Percentiles rank a stretch among this genome's conserved stretches.
Conservation (phyloP, 768 basidiomycete genomes). For the Hortiboletus campestris region DNA sequence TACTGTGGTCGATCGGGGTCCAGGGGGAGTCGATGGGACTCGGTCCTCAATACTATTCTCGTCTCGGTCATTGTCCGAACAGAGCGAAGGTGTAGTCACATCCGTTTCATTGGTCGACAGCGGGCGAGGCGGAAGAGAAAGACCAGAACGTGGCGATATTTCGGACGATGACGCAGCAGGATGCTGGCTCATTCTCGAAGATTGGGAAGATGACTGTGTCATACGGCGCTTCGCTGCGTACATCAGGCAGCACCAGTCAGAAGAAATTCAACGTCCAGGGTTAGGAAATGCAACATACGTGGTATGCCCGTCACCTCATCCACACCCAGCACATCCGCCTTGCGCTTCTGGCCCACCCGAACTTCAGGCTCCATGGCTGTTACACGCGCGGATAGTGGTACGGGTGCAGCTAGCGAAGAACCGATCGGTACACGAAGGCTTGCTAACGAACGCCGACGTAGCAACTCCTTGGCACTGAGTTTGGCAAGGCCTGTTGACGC, state of each 20-base stretch:
- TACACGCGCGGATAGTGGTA: slow-evolving; percentile 7
- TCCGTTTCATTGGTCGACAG: slow-evolving; percentile 40
- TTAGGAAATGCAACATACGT: slow-evolving; percentile 29
- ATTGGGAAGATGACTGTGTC: slow-evolving; percentile 28
- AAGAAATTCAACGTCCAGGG: background rate
- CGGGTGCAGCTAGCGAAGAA: slow-evolving; percentile 22
- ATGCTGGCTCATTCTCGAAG: slow-evolving; percentile 17
- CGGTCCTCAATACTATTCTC: slow-evolving; percentile 48
- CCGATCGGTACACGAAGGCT: slow-evolving; percentile 26
- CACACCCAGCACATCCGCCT: slow-evolving; percentile 20
- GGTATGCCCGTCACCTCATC: slow-evolving; percentile 30
- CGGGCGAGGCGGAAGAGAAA: slow-evolving; percentile 14
- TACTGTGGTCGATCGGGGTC: slow-evolving; percentile 24
- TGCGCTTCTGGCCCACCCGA: slow-evolving; percentile 32
- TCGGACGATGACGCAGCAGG: slow-evolving; percentile 14
- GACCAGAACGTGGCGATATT: slow-evolving; percentile 28
- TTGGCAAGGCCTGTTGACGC: slow-evolving; percentile 5
- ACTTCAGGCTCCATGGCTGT: slow-evolving; percentile 7
- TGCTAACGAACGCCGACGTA: slow-evolving; percentile 27
- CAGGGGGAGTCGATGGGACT: slow-evolving; percentile 51
- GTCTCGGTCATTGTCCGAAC: slow-evolving; percentile 66
- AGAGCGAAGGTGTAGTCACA: slow-evolving; percentile 64
- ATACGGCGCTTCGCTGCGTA: slow-evolving; percentile 39
- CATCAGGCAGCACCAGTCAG: slow-evolving; percentile 10
- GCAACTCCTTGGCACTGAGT: slow-evolving; percentile 18